These are phyloP conservation scores for Rachicladosporium sp. DNA, from an alignment of 2,329 filamentous ascomycete genomes.

Conservation along the genomic window DNA sequence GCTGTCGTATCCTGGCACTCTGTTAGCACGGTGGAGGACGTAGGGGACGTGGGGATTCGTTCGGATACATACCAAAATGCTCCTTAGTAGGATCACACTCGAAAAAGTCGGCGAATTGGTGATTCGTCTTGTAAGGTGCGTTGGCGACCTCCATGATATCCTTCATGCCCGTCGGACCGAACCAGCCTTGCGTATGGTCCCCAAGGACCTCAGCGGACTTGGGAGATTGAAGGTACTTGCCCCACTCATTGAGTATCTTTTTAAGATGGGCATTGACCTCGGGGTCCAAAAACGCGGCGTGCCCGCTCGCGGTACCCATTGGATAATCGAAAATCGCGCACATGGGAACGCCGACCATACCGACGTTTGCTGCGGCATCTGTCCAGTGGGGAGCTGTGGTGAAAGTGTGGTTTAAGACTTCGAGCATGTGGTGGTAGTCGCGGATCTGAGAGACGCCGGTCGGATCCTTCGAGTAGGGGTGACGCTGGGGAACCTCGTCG, in stretches of 20 bases:
- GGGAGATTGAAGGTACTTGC: slow-evolving; percentile 23
- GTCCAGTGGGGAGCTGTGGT: slow-evolving; percentile 30
- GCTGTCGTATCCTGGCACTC: slow-evolving; percentile 28
- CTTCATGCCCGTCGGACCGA: slow-evolving; percentile 27
- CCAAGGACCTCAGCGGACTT: slow-evolving; percentile 27
- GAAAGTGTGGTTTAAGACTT: slow-evolving; percentile 48
- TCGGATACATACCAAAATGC: too few relatives aligned
- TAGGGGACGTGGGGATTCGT: too few relatives aligned
- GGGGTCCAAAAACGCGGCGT: slow-evolving; percentile 41
- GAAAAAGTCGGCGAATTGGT: slow-evolving; percentile 42
- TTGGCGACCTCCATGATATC: slow-evolving; percentile 25
- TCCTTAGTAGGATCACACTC: slow-evolving; percentile 27
- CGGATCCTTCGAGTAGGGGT: slow-evolving; percentile 49
- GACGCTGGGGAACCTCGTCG: slow-evolving; percentile 46
- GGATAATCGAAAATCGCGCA: slow-evolving; percentile 48
- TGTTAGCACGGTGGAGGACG: too few relatives aligned
- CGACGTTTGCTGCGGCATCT: slow-evolving; percentile 25
- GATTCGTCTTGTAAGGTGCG: slow-evolving; percentile 13
- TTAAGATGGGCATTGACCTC: slow-evolving; percentile 42
- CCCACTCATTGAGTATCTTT: slow-evolving; percentile 40
- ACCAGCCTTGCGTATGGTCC: slow-evolving; percentile 27
- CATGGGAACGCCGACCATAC: slow-evolving; percentile 44
- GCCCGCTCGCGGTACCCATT: slow-evolving; percentile 44
- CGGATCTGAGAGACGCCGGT: slow-evolving; percentile 51
- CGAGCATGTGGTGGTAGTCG: slow-evolving; percentile 55